A percentile compares a stretch with the other conserved stretches of the same genome.
Conservation (phyloP, 75 land plant species). For the Cunninghamia lanceolata region DNA sequence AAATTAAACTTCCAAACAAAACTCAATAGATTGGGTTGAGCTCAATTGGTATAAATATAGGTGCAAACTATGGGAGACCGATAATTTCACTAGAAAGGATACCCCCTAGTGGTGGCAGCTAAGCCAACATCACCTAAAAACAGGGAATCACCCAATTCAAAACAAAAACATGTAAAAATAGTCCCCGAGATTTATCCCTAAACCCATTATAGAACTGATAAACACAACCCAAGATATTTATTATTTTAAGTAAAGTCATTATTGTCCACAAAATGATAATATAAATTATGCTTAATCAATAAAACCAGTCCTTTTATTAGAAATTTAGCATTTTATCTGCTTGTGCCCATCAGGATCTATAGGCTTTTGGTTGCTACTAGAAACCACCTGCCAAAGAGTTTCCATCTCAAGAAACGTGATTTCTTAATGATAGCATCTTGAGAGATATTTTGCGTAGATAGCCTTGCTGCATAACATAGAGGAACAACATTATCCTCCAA, state of each 20-base stretch:
- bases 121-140: no score
- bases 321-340: not conserved
- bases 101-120: no score
- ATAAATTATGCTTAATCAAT: not conserved
- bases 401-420: slow-evolving; percentile 32
- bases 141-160: no score
- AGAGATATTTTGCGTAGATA: slow-evolving; percentile 76
- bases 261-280: not conserved
- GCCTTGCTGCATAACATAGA: slow-evolving; percentile 54
- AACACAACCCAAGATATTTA: no score
- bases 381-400: slow-evolving; percentile 9
- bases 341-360: slow-evolving; percentile 32
- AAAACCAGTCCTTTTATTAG: not conserved
- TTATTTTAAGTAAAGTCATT: not conserved
- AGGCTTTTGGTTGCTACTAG: slow-evolving; percentile 21
- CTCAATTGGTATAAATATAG: no score
- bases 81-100: no score
- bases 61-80: no score
- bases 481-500: not conserved
- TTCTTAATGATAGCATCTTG: slow-evolving; percentile 80
- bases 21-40: no score
- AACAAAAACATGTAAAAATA: no score
- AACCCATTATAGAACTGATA: no score
- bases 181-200: no score
- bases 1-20: no score